Base-by-base conservation (phyloP, 2,329 filamentous ascomycete genomes). In the Fusarium succisae region DNA sequence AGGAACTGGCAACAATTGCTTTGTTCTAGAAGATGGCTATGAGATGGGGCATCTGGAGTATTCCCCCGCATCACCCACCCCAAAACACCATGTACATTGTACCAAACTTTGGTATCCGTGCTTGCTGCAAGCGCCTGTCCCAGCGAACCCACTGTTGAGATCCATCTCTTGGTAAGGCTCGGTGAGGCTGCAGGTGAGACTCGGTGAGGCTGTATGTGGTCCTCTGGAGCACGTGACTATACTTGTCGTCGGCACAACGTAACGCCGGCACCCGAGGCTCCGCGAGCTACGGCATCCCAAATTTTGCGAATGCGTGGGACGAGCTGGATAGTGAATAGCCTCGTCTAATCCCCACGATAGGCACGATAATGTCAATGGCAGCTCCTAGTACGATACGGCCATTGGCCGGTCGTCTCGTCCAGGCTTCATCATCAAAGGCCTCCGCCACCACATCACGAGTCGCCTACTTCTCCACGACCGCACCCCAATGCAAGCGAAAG, bases 401-500 rank as follows among this genome's bases (percentile, higher is more conserved):
- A 41, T 72, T 79, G 15, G 62, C 69, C 20, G 78, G 78, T 62
- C 79, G 78, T 32, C 50, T 79, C 20, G 44, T 73, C 8, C 73
- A 73, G 59, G 63, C 66, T 5, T 78, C 71, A 45, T 65, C 71
- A 24, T 30, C 62, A 39, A 70, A 70, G 43, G 45, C 55, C 30
- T 65, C 72, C 6, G 43, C 64, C 22, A 59, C 63, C 35, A 59
- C 63, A 39, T 59, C 72, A 15, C 72, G 74, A 73, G 63, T 68
- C 45, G 66, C 80, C 55, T 61, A 63, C 73, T 88, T 91, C 82
- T 90, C 91, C 56, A 91, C 90, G 66, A 88, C 88, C 58, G 83
- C 83, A 72, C 84, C 82, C 72, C 85, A 84, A 76, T 86, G 82
- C 76, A 84, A 85, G 79, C 84, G 85, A 82, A 85, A 84, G 79